Evolutionary conservation across 805 yeast species (phyloP).

Genomic region (Saturnispora sanitii): DNA sequence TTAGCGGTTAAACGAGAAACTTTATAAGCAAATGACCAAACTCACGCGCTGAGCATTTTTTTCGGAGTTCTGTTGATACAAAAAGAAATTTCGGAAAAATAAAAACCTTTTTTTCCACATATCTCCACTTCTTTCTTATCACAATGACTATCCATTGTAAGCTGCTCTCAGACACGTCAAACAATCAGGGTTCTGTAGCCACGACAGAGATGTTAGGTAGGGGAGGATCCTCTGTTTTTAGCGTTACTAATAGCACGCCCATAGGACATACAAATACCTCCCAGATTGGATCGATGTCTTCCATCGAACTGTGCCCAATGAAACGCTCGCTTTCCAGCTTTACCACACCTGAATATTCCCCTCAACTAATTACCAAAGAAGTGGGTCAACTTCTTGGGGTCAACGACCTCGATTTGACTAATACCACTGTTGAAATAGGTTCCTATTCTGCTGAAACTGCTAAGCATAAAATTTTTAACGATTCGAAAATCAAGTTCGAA

Average conservation of each 20-base stretch:
- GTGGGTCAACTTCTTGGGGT: conserved; percentile 21
- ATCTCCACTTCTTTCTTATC: neutral
- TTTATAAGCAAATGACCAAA: neutral
- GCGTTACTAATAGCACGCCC: no score
- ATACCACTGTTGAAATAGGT: neutral
- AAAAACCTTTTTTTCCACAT: neutral
- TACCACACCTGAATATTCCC: conserved; percentile 26
- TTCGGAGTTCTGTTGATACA: conserved; percentile 1
- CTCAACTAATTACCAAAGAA: conserved; percentile 22
- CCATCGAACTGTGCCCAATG: conserved; percentile 3
- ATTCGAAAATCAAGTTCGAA: neutral
- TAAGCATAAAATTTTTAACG: neutral
- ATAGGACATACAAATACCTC: no score
- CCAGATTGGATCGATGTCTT: conserved; percentile 13
- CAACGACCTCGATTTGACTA: conserved; percentile 16
- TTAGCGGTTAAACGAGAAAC: conserved; percentile 12
- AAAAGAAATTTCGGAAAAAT: neutral
- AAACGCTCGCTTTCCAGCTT: neutral
- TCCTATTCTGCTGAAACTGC: neutral
- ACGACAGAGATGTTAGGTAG: neutral
- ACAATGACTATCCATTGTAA: conserved; percentile 19
- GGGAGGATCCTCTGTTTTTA: no score
- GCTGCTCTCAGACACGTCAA: neutral
- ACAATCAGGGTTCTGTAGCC: neutral
- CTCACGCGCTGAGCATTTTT: conserved; percentile 1